A percentile compares a stretch with the other conserved stretches of the same genome.
phyloP scores from a whole-genome alignment of 2,329 filamentous ascomycete genomes.

The Curvularia sp. region DNA sequence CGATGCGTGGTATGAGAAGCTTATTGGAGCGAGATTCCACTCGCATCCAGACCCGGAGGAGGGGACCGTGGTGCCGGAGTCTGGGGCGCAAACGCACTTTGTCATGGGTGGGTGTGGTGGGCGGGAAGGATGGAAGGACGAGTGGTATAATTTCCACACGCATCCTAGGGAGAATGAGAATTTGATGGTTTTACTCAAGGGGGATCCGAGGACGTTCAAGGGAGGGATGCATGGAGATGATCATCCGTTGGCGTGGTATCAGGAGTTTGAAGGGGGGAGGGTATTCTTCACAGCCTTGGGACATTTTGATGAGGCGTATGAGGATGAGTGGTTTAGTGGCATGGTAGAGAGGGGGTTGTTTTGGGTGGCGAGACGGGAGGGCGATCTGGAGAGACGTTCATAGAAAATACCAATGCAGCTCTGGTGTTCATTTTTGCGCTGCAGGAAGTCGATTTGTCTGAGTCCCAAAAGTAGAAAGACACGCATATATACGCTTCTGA shows the following conservation, averaged over 20 bases:
- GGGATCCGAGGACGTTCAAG: conserved; percentile 30
- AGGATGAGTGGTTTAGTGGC: conserved; percentile 33
- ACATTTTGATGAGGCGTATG: conserved; percentile 40
- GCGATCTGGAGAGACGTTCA: not conserved
- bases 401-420: not conserved
- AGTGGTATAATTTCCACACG: conserved; percentile 42
- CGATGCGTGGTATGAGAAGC: conserved; percentile 30
- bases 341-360: conserved; percentile 29
- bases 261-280: conserved; percentile 40
- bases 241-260: conserved; percentile 42
- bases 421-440: not conserved
- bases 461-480: not conserved
- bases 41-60: conserved; percentile 34
- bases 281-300: conserved; percentile 35
- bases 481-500: not conserved
- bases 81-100: conserved; percentile 8
- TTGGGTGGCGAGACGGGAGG: conserved; percentile 25
- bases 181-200: conserved; percentile 29
- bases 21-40: conserved; percentile 39
- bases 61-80: conserved; percentile 28
- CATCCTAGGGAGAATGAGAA: conserved; percentile 34
- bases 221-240: conserved; percentile 36
- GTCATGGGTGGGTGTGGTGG: conserved; percentile 15
- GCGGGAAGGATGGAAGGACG: conserved; percentile 31
- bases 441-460: not conserved